phyloP scores from a whole-genome alignment of 2,329 filamentous ascomycete genomes.

The Gnomoniopsis smithogilvyi region DNA sequence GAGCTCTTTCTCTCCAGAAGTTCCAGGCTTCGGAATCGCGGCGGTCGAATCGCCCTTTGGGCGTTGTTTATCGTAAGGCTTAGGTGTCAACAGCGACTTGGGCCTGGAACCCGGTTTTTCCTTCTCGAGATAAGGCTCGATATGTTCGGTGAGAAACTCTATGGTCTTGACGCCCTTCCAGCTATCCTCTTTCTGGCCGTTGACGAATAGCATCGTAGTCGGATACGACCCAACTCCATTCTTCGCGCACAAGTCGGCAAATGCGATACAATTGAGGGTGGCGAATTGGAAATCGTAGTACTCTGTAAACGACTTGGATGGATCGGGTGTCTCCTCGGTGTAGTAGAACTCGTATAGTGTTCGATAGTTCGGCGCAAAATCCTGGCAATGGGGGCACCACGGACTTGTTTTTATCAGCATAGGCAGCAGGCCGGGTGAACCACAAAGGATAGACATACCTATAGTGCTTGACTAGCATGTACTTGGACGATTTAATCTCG shows the following conservation, averaged over 20 bases:
- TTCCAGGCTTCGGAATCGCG: slow-evolving; percentile 8
- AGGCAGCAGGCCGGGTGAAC: slow-evolving; percentile 1
- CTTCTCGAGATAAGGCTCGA: slow-evolving; percentile 75
- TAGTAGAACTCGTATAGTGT: slow-evolving; percentile 94
- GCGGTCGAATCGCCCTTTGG: slow-evolving; percentile 14
- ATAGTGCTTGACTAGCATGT: slow-evolving; percentile 60
- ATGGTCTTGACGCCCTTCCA: slow-evolving; percentile 68
- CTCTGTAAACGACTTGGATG: slow-evolving; percentile 63
- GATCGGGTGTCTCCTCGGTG: slow-evolving; percentile 71
- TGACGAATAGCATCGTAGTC: slow-evolving; percentile 74
- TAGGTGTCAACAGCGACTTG: slow-evolving; percentile 63
- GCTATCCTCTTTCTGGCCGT: slow-evolving; percentile 65
- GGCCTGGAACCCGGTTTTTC: slow-evolving; percentile 80
- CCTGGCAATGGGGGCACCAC: slow-evolving; percentile 69
- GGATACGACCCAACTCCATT: slow-evolving; percentile 70
- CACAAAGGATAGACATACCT: slow-evolving; percentile 46
- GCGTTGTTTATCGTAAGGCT: slow-evolving; percentile 57
- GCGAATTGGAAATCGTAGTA: slow-evolving; percentile 91
- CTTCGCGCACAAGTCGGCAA: slow-evolving; percentile 71
- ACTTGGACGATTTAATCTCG: slow-evolving; percentile 51
- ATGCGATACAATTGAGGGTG: slow-evolving; percentile 79
- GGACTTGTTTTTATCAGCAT: slow-evolving; percentile 41
- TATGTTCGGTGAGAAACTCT: slow-evolving; percentile 59
- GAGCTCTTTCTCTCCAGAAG: slow-evolving; percentile 25
- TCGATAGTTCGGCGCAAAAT: slow-evolving; percentile 81